Base-by-base conservation (phyloP, 2,329 filamentous ascomycete genomes). In the Fusarium sp. region DNA sequence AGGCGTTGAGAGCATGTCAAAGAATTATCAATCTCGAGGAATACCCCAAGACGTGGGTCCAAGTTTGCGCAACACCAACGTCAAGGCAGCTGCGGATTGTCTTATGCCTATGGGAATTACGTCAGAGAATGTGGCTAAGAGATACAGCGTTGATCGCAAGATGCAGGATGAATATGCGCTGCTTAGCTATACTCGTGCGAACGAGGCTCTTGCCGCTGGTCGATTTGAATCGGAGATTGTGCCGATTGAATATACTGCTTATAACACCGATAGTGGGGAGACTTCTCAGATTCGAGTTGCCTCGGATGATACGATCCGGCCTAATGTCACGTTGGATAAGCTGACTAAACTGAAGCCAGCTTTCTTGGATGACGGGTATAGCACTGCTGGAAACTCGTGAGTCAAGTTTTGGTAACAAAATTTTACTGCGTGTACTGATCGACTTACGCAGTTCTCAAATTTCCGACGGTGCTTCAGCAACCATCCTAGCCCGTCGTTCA, bases 51-150 rank as follows among this genome's bases (percentile, higher is more conserved):
- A 93, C 68, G 82, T 94, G 9, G 97, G 93, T 92, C 90, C 91
- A 0, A 89, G 87, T 53, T 82, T 97, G 68, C 88, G 84, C 69
- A 86, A 91, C 2, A 90, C 87, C 8, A 80, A 82, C 1, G 85
- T 87, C 9, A 86, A 92, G 78, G 90, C 95, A 66, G 92, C 93
- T 5, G 84, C 88, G 38, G 94, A 97, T 79, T 97, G 95, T 79
- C 89, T 97, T 77, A 96, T 97, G 94, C 89, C 91, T 72, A 98
- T 98, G 95, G 95, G 95, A 0, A 82, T 95, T 60, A 97, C 95
- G n/a, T 91, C 90, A 8, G 95, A 97, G 85, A 97, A 97, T 76
- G 94, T 98, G 0, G 93, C 94, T 0, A 82, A 84, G 74, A 84
- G 94, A 45, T 96, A 97, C 77, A 88, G 88, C 12, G 88, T 98